These are phyloP conservation scores for Cercospora nicotianae DNA, from an alignment of 2,329 filamentous ascomycete species.

Conservation along the genomic window DNA sequence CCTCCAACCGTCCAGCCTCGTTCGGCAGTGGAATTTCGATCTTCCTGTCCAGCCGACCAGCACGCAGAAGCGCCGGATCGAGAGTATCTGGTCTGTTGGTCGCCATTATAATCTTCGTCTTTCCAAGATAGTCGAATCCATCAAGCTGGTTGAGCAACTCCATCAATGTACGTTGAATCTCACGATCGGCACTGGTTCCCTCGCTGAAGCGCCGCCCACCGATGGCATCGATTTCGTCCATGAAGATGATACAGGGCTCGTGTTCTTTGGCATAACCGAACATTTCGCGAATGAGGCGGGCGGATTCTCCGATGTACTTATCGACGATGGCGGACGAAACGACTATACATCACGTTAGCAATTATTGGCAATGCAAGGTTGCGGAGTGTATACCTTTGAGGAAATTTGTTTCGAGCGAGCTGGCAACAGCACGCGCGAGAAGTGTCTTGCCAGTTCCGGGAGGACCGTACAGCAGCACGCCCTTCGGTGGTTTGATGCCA, in stretches of 20 bases:
- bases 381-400: slow-evolving; percentile 70
- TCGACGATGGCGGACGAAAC: slow-evolving; percentile 98
- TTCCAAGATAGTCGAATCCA: slow-evolving; percentile 97
- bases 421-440: slow-evolving; percentile 89
- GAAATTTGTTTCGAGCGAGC: slow-evolving; percentile 96
- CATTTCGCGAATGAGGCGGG: slow-evolving; percentile 96
- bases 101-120: slow-evolving; percentile 99
- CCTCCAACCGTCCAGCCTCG: slow-evolving; percentile 92
- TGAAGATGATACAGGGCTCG: slow-evolving; percentile 99
- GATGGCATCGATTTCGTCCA: slow-evolving; percentile 99
- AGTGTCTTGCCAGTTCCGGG: slow-evolving; percentile 97
- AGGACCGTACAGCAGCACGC: slow-evolving; percentile 91
- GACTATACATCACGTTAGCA: slow-evolving; percentile 56
- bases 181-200: slow-evolving; percentile 93
- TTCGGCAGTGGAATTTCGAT: slow-evolving; percentile 97
- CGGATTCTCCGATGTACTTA: slow-evolving; percentile 99
- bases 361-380: too few relatives aligned
- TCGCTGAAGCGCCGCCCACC: slow-evolving; percentile 95
- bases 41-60: slow-evolving; percentile 92
- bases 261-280: slow-evolving; percentile 99
- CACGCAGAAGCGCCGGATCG: slow-evolving; percentile 87
- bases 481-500: slow-evolving; percentile 98
- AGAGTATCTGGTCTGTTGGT: slow-evolving; percentile 97
- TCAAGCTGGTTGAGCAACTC: slow-evolving; percentile 97
- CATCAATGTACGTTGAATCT: slow-evolving; percentile 98